Percentiles rank a stretch among this genome's conserved stretches.
Evolutionary conservation across 257 asterid genomes (phyloP).

Genomic region (Verbascum thapsus): DNA sequence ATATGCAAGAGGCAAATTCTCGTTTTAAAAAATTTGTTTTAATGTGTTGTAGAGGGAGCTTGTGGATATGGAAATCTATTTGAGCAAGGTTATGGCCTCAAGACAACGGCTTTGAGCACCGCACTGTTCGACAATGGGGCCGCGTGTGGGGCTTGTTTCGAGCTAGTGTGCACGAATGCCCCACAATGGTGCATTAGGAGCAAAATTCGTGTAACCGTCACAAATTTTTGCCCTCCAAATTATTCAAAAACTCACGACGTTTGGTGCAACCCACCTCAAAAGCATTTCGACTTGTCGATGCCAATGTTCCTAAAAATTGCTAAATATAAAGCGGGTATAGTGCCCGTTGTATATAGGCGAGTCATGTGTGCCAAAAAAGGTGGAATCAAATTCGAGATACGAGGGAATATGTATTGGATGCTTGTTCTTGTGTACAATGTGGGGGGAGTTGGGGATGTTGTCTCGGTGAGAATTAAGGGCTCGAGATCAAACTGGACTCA

Average conservation of each 20-base stretch:
- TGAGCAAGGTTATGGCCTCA: slow-evolving; percentile 37
- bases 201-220: slow-evolving; percentile 40
- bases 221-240: slow-evolving; percentile 53
- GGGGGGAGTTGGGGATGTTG: slow-evolving; percentile 50
- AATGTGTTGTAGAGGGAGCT: slow-evolving; percentile 41
- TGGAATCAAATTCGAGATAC: slow-evolving; percentile 39
- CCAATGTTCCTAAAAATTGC: slow-evolving; percentile 42
- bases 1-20: too few relatives aligned
- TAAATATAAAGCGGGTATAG: slow-evolving; percentile 40
- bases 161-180: slow-evolving; percentile 36
- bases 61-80: slow-evolving; percentile 41
- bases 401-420: slow-evolving; percentile 36
- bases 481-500: slow-evolving; percentile 29
- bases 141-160: slow-evolving; percentile 50
- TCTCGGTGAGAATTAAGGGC: slow-evolving; percentile 28
- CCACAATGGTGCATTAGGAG: slow-evolving; percentile 29
- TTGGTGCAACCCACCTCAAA: slow-evolving; percentile 47
- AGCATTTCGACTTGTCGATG: slow-evolving; percentile 41
- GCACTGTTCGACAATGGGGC: slow-evolving; percentile 40
- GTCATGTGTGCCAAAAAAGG: slow-evolving; percentile 39
- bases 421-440: slow-evolving; percentile 41
- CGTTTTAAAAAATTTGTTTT: not conserved
- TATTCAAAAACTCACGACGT: slow-evolving; percentile 28
- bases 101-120: slow-evolving; percentile 48
- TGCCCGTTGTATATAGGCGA: slow-evolving; percentile 36